These are phyloP conservation scores for Colletotrichum tofieldiae DNA, from an alignment of 2,329 filamentous ascomycete genomes.

Conservation along the genomic window DNA sequence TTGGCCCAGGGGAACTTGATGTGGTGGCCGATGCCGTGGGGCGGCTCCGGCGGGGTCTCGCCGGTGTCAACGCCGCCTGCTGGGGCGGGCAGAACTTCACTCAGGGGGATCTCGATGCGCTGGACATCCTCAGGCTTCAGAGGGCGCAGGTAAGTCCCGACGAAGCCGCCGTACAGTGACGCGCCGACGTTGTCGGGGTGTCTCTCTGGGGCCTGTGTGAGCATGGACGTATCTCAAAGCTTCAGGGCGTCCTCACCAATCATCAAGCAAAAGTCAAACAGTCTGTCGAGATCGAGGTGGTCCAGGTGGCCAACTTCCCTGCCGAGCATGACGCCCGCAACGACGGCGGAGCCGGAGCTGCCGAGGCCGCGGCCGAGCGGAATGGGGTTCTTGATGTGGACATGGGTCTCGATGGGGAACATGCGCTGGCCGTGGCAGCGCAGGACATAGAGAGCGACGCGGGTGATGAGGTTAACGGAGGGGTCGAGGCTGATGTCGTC, in stretches of 20 bases:
- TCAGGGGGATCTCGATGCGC: slow-evolving; percentile 92
- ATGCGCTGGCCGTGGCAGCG: slow-evolving; percentile 89
- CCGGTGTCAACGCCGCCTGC: slow-evolving; percentile 95
- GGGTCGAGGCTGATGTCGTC: slow-evolving; percentile 86
- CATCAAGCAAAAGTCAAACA: slow-evolving; percentile 98
- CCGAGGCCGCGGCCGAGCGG: slow-evolving; percentile 92
- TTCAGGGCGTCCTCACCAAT: slow-evolving; percentile 72
- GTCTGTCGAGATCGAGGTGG: slow-evolving; percentile 76
- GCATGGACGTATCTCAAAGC: neutral
- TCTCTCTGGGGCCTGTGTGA: slow-evolving; percentile 68
- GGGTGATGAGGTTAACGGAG: slow-evolving; percentile 91
- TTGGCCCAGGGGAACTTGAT: slow-evolving; percentile 95
- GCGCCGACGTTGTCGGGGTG: slow-evolving; percentile 97
- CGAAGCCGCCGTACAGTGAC: slow-evolving; percentile 94
- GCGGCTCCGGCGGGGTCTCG: slow-evolving; percentile 88
- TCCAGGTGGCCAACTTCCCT: slow-evolving; percentile 89
- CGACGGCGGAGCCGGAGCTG: slow-evolving; percentile 95
- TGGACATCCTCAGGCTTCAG: slow-evolving; percentile 90
- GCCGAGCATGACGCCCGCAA: slow-evolving; percentile 93
- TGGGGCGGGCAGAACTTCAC: slow-evolving; percentile 91
- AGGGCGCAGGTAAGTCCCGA: slow-evolving; percentile 96
- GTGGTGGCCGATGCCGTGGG: slow-evolving; percentile 93
- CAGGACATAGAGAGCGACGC: slow-evolving; percentile 94
- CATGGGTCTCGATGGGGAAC: slow-evolving; percentile 89
- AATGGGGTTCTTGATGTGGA: slow-evolving; percentile 97